Conservation (phyloP, 495 filamentous ascomycete genomes). For the Bacidia gigantensis region DNA sequence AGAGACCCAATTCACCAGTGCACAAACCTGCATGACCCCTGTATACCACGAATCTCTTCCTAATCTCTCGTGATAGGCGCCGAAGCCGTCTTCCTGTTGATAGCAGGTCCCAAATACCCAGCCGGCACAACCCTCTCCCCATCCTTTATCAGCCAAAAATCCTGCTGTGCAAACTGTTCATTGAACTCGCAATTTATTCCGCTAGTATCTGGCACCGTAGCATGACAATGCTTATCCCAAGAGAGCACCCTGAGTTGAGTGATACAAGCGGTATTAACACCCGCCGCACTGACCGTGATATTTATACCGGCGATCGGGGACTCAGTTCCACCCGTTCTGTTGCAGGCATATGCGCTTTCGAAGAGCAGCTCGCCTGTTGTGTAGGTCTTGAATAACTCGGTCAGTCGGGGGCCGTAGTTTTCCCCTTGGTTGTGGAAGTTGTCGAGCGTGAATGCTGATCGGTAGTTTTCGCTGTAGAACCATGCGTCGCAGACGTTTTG, state of each 20-base stretch:
- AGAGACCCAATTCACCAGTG: too few species aligned
- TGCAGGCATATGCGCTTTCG: constrained; percentile 8
- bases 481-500: constrained; percentile 9
- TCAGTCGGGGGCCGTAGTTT: constrained; percentile 4
- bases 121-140: neutral
- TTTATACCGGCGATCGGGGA: too few species aligned
- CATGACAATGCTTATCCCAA: constrained; percentile 9
- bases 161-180: neutral
- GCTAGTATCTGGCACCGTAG: neutral
- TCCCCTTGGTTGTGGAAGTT: neutral
- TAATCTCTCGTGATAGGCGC: too few species aligned
- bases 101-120: constrained; percentile 7
- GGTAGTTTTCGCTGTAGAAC: constrained; percentile 5
- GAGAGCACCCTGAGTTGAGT: neutral
- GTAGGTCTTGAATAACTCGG: neutral
- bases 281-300: constrained; percentile 5
- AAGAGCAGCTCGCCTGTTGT: constrained; percentile 7
- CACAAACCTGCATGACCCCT: too few species aligned
- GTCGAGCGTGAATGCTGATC: constrained; percentile 2
- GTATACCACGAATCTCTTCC: too few species aligned
- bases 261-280: constrained; percentile 7
- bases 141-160: neutral
- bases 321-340: neutral
- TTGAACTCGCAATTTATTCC: constrained; percentile 2
- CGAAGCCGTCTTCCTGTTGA: too few species aligned